Evolutionary conservation across 441 rosid genomes (phyloP).

Genomic region (Pelargonium fulgidum): DNA sequence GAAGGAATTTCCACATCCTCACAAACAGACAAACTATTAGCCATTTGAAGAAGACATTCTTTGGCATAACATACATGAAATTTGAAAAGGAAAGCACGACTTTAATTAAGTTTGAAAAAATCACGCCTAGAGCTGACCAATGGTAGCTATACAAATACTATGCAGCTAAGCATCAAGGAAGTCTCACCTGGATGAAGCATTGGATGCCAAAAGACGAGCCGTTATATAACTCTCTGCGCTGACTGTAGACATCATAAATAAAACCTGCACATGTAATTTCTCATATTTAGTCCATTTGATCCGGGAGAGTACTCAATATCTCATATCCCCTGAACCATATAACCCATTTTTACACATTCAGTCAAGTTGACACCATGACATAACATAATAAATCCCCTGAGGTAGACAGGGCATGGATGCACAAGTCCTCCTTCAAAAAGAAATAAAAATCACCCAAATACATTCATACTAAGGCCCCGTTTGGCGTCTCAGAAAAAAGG

Average conservation of each 20-base stretch:
- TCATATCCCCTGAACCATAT: not conserved
- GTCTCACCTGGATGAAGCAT: constrained; percentile 33
- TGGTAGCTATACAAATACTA: not conserved
- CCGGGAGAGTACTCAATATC: not conserved
- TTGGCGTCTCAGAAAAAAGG: too few species aligned
- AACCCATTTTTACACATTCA: not conserved
- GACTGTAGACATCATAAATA: constrained; percentile 26
- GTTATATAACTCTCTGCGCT: constrained; percentile 34
- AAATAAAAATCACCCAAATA: not conserved
- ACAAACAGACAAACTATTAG: not conserved
- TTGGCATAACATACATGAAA: not conserved
- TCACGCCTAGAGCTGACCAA: not conserved
- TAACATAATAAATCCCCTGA: not conserved
- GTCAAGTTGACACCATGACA: not conserved
- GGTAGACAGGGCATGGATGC: not conserved
- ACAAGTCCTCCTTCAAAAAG: not conserved
- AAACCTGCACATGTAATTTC: constrained; percentile 35
- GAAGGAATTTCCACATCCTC: not conserved
- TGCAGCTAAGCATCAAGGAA: constrained; percentile 1
- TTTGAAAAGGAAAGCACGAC: not conserved
- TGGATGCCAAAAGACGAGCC: constrained; percentile 33
- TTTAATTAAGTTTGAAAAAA: not conserved
- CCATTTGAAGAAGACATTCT: not conserved
- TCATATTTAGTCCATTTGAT: constrained; percentile 19
- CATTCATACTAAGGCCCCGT: too few species aligned